Base-by-base conservation (phyloP, 306 rosid species). In the Cicer cuneatum region DNA sequence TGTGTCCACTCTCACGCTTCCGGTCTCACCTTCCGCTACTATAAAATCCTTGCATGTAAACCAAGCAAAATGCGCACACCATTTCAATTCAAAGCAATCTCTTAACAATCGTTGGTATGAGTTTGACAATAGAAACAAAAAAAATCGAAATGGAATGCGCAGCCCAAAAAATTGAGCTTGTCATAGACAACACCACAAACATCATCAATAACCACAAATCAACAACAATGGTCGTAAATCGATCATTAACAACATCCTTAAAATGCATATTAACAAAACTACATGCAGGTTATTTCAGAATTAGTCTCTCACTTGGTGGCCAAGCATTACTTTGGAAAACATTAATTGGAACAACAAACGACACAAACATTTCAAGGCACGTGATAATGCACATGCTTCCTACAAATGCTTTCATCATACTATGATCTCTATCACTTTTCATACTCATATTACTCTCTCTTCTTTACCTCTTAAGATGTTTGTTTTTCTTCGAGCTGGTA, bases 201-300 rank as follows among this genome's bases (percentile, higher is more conserved):
- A 7, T 1, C 14, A 21, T 7, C 7, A 71, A 57, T 10, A 49
- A 6, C 37, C 33, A 10, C 9, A 46, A 81, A 66, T 14, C 84
- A 33, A 6, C 47, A 35, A 38, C 60, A 29, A 71, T 71, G 21
- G 13, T 77, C 4, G 74, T 68, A 35, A 79, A 67, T n/a, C 73
- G 64, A 12, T 69, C 16, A 6, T 6, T 84, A 46, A 65, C 5
- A 37, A 37, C 7, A 69, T 78, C 78, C 56, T n/a, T 82, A 14
- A 58, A 35, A 18, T 54, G 84, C 6, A 49, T 87, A 8, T 60
- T 89, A 66, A 85, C 66, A 4, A 83, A 78, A 67, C 68, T 89
- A 21, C 91, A 85, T 62, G 91, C 94, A 59, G 91, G 91, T 72
- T 87, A 85, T 66, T 89, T 89, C 86, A 80, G 88, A 63, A 89